Percentiles rank a stretch among this genome's conserved stretches.
These are phyloP conservation scores for Zygosaccharomyces gambellarensis DNA, from an alignment of 805 yeast genomes.

Conservation along the genomic window DNA sequence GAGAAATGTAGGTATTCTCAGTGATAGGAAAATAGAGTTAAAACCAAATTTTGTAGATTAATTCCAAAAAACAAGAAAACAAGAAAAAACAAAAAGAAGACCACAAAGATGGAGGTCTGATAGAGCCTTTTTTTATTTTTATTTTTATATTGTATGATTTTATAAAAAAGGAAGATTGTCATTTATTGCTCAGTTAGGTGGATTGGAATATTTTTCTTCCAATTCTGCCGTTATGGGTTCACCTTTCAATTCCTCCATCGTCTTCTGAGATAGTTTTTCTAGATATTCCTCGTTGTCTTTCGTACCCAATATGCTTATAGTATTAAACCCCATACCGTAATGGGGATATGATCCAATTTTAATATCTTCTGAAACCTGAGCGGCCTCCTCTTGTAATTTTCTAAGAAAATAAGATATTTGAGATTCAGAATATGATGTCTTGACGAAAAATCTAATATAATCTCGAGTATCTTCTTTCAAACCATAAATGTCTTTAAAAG, in stretches of 20 bases:
- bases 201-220: slow-evolving; percentile 41
- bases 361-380: slow-evolving; percentile 35
- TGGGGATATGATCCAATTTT: slow-evolving; percentile 89
- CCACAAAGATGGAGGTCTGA: background rate
- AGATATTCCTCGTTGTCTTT: slow-evolving; percentile 37
- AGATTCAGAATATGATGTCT: slow-evolving; percentile 58
- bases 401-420: slow-evolving; percentile 62
- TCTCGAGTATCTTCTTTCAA: slow-evolving; percentile 28
- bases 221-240: slow-evolving; percentile 51
- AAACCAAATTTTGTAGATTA: background rate
- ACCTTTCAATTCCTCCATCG: slow-evolving; percentile 50
- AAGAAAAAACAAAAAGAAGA: background rate
- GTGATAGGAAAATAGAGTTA: background rate
- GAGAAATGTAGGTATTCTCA: slow-evolving; percentile 1
- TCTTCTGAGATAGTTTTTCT: slow-evolving; percentile 42
- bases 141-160: background rate
- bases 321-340: slow-evolving; percentile 53
- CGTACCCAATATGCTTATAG: slow-evolving; percentile 71
- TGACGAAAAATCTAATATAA: slow-evolving; percentile 51
- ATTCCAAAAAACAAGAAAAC: background rate
- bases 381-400: slow-evolving; percentile 44
- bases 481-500: slow-evolving; percentile 36
- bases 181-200: background rate
- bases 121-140: background rate
- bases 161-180: background rate